phyloP scores from a whole-genome alignment of 169 alveolate species.

The Plasmodium gonderi region DNA sequence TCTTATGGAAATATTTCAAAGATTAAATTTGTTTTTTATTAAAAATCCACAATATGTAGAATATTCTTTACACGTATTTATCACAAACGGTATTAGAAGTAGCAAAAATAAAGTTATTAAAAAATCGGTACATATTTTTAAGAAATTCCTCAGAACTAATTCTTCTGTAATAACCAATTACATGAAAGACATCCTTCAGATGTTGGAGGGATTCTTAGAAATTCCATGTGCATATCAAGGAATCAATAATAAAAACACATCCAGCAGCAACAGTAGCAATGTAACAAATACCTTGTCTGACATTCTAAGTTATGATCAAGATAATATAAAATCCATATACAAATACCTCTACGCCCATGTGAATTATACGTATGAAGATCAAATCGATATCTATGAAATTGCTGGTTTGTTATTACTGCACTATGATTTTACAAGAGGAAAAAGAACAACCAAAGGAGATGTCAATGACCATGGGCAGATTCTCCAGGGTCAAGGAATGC shows the following conservation, averaged over 20 bases:
- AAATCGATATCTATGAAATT: slow-evolving; percentile 55
- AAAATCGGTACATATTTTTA: slow-evolving; percentile 61
- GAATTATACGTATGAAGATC: slow-evolving; percentile 63
- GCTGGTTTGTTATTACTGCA: slow-evolving; percentile 29
- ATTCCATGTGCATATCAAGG: slow-evolving; percentile 45
- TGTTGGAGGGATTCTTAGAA: slow-evolving; percentile 48
- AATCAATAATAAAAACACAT: background rate
- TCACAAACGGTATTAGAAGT: slow-evolving; percentile 66
- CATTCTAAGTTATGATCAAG: background rate
- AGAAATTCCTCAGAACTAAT: slow-evolving; percentile 41
- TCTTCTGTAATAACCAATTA: slow-evolving; percentile 35
- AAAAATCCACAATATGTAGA: slow-evolving; percentile 59
- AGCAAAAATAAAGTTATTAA: slow-evolving; percentile 34
- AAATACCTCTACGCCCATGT: slow-evolving; percentile 13
- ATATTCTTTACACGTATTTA: slow-evolving; percentile 44
- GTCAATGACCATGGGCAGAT: background rate
- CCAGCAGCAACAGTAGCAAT: background rate
- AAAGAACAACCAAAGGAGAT: background rate
- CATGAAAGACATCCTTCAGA: slow-evolving; percentile 56
- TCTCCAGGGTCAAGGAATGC: background rate
- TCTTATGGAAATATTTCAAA: slow-evolving; percentile 71
- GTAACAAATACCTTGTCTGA: background rate
- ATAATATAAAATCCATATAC: slow-evolving; percentile 33
- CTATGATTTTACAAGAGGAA: slow-evolving; percentile 16
- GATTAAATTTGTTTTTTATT: slow-evolving; percentile 46